Conservation (phyloP, 805 yeast species). For the Groenewaldozyma salmanticensis region DNA sequence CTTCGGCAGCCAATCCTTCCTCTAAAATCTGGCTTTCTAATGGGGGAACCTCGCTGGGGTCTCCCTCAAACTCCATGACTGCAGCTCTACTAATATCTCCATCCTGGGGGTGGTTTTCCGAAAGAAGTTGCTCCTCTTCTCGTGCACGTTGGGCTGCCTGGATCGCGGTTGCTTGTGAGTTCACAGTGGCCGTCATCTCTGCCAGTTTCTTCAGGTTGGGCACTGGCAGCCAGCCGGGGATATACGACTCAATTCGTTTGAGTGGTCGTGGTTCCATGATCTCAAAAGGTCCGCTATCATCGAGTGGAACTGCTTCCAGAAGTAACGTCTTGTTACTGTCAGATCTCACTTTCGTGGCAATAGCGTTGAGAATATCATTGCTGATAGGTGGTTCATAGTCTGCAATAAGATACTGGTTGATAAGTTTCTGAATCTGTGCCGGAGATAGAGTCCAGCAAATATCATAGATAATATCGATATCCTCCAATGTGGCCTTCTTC, state of each 20-base stretch:
- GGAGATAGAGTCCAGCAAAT: slow-evolving; percentile 92
- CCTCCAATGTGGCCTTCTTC: slow-evolving; percentile 80
- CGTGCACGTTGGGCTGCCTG: neutral
- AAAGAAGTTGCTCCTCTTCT: no score
- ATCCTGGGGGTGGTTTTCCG: neutral
- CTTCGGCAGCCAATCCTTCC: no score
- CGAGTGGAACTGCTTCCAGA: slow-evolving; percentile 31
- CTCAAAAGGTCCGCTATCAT: slow-evolving; percentile 33
- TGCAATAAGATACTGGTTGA: slow-evolving; percentile 80
- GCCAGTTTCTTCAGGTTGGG: slow-evolving; percentile 84
- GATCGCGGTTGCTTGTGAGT: slow-evolving; percentile 4
- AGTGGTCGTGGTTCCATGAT: slow-evolving; percentile 45
- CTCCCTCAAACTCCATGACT: no score
- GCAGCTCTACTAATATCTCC: neutral
- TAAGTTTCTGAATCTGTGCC: slow-evolving; percentile 86
- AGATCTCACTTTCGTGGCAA: slow-evolving; percentile 41
- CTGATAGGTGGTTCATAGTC: slow-evolving; percentile 93
- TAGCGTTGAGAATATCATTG: slow-evolving; percentile 65
- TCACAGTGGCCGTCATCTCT: slow-evolving; percentile 44
- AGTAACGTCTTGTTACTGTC: slow-evolving; percentile 25
- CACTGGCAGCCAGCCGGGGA: slow-evolving; percentile 87
- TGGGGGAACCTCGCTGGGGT: no score
- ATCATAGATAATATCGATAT: slow-evolving; percentile 85
- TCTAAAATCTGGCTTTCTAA: no score
- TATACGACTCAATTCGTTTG: slow-evolving; percentile 62